Conservation (phyloP, 495 filamentous ascomycete genomes). For the Echria macrotheca region DNA sequence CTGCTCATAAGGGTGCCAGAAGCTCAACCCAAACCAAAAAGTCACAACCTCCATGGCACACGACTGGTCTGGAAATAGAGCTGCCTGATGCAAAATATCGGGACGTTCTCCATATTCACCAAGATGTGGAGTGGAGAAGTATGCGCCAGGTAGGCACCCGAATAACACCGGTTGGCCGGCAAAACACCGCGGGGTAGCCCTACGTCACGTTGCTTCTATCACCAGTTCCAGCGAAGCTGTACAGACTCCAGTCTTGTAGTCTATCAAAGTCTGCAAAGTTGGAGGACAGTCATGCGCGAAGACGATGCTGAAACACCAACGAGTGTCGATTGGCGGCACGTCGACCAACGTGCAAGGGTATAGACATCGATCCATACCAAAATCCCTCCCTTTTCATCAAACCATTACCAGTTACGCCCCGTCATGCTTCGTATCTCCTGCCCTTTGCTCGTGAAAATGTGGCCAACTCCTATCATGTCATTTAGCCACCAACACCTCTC, state of each 20-base stretch:
- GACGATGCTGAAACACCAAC: constrained; percentile 22
- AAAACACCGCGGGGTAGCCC: too few species aligned
- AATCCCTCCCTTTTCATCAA: constrained; percentile 1
- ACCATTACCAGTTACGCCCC: constrained; percentile 17
- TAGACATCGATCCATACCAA: constrained; percentile 22
- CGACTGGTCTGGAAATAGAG: too few species aligned
- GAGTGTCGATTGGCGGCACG: constrained; percentile 12
- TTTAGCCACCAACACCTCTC: too few species aligned
- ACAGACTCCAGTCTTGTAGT: constrained; percentile 10
- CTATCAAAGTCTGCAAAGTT: constrained; percentile 21
- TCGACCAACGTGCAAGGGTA: constrained; percentile 17
- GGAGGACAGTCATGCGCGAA: constrained; percentile 13
- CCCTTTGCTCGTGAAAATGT: too few species aligned
- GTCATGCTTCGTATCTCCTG: constrained; percentile 13
- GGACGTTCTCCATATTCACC: too few species aligned
- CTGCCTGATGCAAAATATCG: too few species aligned
- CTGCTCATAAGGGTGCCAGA: background rate
- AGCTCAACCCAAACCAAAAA: too few species aligned
- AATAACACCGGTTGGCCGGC: too few species aligned
- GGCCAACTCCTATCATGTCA: too few species aligned
- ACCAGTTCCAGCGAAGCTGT: background rate
- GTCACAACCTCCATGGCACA: too few species aligned
- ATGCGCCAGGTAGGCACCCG: too few species aligned
- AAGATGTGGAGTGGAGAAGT: too few species aligned
- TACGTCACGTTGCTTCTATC: background rate